A percentile compares a stretch with the other conserved stretches of the same genome.
These are phyloP conservation scores for Aspergillus floridensis DNA, from an alignment of 2,329 filamentous ascomycete species.

Conservation along the genomic window DNA sequence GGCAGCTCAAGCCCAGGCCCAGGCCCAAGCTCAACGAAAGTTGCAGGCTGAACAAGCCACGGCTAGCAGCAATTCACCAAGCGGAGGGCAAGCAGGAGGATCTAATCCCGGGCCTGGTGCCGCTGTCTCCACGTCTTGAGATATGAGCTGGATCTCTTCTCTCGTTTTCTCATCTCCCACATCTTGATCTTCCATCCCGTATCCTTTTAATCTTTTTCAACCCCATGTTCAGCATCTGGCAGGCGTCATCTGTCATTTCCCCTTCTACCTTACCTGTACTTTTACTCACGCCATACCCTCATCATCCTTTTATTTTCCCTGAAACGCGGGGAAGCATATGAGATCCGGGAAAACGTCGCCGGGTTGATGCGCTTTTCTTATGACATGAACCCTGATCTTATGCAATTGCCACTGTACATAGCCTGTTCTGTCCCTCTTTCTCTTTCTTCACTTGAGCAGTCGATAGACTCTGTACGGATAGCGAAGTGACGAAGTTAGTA, in stretches of 20 bases:
- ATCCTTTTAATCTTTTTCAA: conserved; percentile 16
- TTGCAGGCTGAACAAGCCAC: conserved; percentile 36
- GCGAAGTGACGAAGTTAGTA: conserved; percentile 38
- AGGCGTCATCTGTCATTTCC: conserved; percentile 28
- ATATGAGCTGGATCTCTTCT: conserved; percentile 25
- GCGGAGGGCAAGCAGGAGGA: conserved; percentile 25
- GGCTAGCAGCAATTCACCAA: conserved; percentile 27
- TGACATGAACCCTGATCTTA: conserved; percentile 24
- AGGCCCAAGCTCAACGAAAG: conserved; percentile 36
- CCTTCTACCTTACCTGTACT: conserved; percentile 22
- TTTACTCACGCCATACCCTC: conserved; percentile 25
- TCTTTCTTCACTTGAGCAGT: conserved; percentile 20
- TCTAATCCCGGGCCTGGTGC: conserved; percentile 32
- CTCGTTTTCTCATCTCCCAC: conserved; percentile 18
- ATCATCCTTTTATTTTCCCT: conserved; percentile 4
- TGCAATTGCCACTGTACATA: conserved; percentile 41
- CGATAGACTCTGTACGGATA: conserved; percentile 38
- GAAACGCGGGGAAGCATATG: conserved; percentile 17
- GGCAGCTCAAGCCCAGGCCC: conserved; percentile 41
- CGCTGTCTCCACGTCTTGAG: conserved; percentile 28
- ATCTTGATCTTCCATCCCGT: conserved; percentile 6
- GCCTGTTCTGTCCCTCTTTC: conserved; percentile 21
- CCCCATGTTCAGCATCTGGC: conserved; percentile 32
- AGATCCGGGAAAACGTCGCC: conserved; percentile 22
- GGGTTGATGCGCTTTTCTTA: conserved; percentile 19